These are phyloP conservation scores for Phaeosphaeriaceae sp. DNA, from an alignment of 2,329 filamentous ascomycete genomes.

Conservation along the genomic window DNA sequence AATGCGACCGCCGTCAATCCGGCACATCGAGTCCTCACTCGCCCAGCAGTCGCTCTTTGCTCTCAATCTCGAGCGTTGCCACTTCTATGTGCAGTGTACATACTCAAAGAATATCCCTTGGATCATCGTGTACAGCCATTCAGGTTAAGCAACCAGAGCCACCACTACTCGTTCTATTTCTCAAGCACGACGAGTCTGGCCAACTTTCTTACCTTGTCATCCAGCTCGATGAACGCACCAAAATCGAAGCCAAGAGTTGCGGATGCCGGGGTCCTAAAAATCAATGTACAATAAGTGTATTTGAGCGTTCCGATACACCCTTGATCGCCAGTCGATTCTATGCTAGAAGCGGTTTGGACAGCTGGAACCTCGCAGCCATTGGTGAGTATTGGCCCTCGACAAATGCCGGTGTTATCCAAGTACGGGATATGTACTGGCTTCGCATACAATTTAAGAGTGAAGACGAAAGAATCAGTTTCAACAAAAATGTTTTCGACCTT, in stretches of 20 bases:
- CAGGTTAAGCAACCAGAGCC: conserved; percentile 10
- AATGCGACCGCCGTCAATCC: background rate
- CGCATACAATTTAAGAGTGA: conserved; percentile 9
- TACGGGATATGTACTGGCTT: conserved; percentile 13
- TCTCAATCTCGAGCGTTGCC: conserved; percentile 2
- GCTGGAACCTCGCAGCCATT: conserved; percentile 17
- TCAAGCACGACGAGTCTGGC: conserved; percentile 9
- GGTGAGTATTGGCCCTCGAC: conserved; percentile 9
- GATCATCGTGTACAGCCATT: conserved; percentile 5
- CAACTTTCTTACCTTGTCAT: conserved; percentile 16
- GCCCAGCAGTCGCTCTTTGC: background rate
- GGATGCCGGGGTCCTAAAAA: conserved; percentile 11
- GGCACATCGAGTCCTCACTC: conserved; percentile 1
- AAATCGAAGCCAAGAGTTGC: conserved; percentile 15
- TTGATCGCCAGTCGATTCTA: conserved; percentile 14
- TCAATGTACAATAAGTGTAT: conserved; percentile 9
- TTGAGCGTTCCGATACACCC: conserved; percentile 11
- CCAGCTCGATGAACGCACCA: conserved; percentile 14
- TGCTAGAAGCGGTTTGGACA: conserved; percentile 13
- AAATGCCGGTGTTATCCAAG: background rate
- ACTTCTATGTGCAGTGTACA: conserved; percentile 12
- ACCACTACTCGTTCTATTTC: conserved; percentile 16
- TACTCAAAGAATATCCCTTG: conserved; percentile 10
- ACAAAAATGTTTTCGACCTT: conserved; percentile 10
- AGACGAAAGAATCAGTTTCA: conserved; percentile 12